Evolutionary conservation across 495 filamentous ascomycete genomes (phyloP).

Genomic region (Podospora bellae-mahoneyi): DNA sequence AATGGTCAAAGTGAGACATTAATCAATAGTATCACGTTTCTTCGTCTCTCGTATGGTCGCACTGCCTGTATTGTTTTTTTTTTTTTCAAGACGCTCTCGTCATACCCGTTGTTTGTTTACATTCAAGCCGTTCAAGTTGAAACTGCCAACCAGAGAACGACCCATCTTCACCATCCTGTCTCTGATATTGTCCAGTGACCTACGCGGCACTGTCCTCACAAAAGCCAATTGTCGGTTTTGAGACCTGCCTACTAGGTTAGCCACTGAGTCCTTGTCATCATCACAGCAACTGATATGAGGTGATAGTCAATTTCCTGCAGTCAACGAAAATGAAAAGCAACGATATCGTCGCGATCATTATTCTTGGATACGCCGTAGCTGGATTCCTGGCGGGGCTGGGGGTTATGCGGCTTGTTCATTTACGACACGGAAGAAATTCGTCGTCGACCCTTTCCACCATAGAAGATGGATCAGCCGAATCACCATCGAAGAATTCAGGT

Average conservation of each 20-base stretch:
- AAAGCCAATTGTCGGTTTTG: no score
- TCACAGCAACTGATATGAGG: neutral
- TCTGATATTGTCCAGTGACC: no score
- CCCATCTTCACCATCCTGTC: no score
- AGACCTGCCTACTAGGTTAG: no score
- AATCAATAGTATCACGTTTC: neutral
- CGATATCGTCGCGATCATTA: conserved; percentile 15
- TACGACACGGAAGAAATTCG: neutral
- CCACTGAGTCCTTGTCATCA: no score
- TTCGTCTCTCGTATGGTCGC: neutral
- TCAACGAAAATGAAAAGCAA: conserved; percentile 15
- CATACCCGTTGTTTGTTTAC: neutral
- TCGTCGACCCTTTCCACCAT: neutral
- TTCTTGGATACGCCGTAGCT: conserved; percentile 12
- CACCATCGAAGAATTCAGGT: neutral
- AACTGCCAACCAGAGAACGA: neutral
- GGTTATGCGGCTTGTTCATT: conserved; percentile 9
- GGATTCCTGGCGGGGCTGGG: neutral
- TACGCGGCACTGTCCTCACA: no score
- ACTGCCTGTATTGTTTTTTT: neutral
- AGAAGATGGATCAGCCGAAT: neutral
- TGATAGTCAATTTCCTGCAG: neutral
- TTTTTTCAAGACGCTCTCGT: neutral
- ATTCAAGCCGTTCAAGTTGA: neutral
- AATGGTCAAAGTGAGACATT: neutral